phyloP scores from a whole-genome alignment of 805 yeast species.

The Nakazawaea ambrosiae region DNA sequence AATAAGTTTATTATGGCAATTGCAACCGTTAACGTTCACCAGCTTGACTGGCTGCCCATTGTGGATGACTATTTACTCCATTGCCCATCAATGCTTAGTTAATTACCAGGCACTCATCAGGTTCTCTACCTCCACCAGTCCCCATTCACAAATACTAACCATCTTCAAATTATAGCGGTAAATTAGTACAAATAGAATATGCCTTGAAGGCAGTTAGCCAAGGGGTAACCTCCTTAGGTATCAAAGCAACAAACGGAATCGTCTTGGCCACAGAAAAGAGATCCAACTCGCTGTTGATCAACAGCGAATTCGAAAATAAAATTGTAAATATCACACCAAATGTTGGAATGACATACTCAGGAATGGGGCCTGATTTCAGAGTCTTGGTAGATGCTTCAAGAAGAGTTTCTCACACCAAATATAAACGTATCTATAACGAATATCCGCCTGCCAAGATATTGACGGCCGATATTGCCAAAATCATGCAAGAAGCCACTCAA shows the following conservation, averaged over 20 bases:
- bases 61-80: neutral
- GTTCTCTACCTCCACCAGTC: too few relatives aligned
- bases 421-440: slow-evolving; percentile 90
- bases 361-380: slow-evolving; percentile 98
- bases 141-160: slow-evolving; percentile 7
- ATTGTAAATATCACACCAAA: slow-evolving; percentile 86
- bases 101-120: too few relatives aligned
- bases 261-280: slow-evolving; percentile 96
- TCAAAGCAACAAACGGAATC: slow-evolving; percentile 89
- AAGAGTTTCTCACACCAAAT: slow-evolving; percentile 85
- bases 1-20: too few relatives aligned
- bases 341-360: slow-evolving; percentile 93
- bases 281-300: slow-evolving; percentile 69
- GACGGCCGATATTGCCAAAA: slow-evolving; percentile 90
- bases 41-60: too few relatives aligned
- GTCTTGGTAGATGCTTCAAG: slow-evolving; percentile 91
- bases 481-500: slow-evolving; percentile 98
- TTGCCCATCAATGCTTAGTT: neutral
- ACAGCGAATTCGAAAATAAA: slow-evolving; percentile 68
- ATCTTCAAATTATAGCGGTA: slow-evolving; percentile 60
- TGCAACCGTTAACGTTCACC: too few relatives aligned
- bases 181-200: slow-evolving; percentile 94
- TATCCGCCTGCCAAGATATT: slow-evolving; percentile 94
- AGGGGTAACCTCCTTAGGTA: slow-evolving; percentile 95
- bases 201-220: slow-evolving; percentile 96